Conservation (phyloP, 2,329 filamentous ascomycete species). For the Sporothrix curviconia region DNA sequence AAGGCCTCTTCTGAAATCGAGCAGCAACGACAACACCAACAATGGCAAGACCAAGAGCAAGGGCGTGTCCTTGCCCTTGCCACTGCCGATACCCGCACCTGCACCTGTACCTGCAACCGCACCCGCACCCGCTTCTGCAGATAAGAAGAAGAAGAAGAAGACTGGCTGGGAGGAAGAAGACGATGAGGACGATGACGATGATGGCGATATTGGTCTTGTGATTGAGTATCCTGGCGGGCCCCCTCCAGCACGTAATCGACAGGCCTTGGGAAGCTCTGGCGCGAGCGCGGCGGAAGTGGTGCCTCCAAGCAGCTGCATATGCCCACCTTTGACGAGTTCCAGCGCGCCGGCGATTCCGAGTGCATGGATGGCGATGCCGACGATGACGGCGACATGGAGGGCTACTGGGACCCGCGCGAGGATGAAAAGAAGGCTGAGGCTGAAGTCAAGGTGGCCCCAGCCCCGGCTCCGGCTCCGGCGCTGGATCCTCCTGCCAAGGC, state of each 20-base stretch:
- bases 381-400: constrained; percentile 21
- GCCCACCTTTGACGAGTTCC: constrained; percentile 20
- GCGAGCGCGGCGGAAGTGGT: not conserved
- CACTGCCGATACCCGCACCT: constrained; percentile 12
- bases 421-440: constrained; percentile 8
- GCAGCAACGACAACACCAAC: constrained; percentile 16
- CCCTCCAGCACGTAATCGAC: not conserved
- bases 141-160: constrained; percentile 27
- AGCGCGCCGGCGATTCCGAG: constrained; percentile 22
- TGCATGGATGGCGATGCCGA: constrained; percentile 26
- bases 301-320: constrained; percentile 14
- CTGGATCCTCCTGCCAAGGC: not conserved
- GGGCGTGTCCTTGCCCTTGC: constrained; percentile 18
- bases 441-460: not conserved
- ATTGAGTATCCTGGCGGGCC: constrained; percentile 55
- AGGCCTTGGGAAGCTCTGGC: not conserved
- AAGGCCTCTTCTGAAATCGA: not conserved
- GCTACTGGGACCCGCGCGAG: constrained; percentile 17
- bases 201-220: constrained; percentile 51
- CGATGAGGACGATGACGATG: constrained; percentile 45
- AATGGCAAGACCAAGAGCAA: constrained; percentile 4
- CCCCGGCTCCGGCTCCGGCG: not conserved
- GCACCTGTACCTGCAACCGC: constrained; percentile 12
- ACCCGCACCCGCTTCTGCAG: constrained; percentile 20
- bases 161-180: constrained; percentile 38